Evolutionary conservation across 2,329 filamentous ascomycete genomes (phyloP).

Genomic region (Cladorrhinum sp.): DNA sequence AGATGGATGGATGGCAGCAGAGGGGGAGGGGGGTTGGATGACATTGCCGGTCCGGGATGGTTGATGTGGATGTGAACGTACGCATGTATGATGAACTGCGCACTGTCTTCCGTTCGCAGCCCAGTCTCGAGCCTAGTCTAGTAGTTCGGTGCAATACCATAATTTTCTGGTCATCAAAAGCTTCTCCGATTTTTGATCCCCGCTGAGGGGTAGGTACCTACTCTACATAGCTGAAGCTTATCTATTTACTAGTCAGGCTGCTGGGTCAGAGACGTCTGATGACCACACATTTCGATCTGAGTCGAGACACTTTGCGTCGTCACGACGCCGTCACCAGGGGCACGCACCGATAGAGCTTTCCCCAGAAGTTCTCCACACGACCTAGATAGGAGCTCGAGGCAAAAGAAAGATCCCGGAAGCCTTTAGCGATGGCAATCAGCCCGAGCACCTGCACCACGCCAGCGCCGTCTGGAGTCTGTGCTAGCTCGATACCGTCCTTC

Average conservation of each 20-base stretch:
- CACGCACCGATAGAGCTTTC: no score
- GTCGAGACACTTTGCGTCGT: background rate
- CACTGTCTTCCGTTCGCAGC: background rate
- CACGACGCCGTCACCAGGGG: background rate
- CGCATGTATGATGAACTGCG: background rate
- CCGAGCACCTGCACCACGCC: background rate
- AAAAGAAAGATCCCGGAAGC: background rate
- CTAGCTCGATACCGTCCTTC: background rate
- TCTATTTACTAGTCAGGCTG: background rate
- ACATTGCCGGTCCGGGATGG: constrained; percentile 4
- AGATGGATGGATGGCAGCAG: background rate
- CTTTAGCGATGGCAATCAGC: constrained; percentile 1
- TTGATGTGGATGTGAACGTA: background rate
- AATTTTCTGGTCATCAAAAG: no score
- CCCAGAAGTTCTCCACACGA: background rate
- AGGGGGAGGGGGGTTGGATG: background rate
- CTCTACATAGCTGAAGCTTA: background rate
- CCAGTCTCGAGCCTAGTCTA: no score
- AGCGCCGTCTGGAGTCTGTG: background rate
- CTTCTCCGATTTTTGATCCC: background rate
- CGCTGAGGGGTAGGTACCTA: background rate
- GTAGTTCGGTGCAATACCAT: no score
- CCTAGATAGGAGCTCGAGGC: background rate
- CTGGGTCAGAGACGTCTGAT: background rate
- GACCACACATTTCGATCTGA: no score